These are phyloP conservation scores for Phialophora tarda DNA, from an alignment of 2,329 filamentous ascomycete genomes.

Conservation along the genomic window DNA sequence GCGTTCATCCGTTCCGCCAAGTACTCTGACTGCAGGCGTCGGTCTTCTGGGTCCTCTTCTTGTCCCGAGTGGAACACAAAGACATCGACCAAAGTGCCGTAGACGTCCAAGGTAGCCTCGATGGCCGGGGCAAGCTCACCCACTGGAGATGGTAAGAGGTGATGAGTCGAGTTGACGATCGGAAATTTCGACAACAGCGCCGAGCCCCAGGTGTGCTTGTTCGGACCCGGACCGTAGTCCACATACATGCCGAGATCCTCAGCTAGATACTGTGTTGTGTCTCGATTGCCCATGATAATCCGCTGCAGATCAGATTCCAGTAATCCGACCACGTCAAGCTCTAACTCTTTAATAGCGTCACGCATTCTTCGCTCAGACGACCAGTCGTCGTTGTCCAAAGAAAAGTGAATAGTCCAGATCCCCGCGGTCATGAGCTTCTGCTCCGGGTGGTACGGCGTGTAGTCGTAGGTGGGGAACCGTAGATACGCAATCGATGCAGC, in stretches of 20 bases:
- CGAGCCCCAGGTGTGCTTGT: slow-evolving; percentile 98
- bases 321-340: slow-evolving; percentile 95
- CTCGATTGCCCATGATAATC: slow-evolving; percentile 99
- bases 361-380: slow-evolving; percentile 93
- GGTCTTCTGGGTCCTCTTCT: slow-evolving; percentile 92
- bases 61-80: slow-evolving; percentile 99
- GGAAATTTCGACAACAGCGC: slow-evolving; percentile 96
- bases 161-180: slow-evolving; percentile 95
- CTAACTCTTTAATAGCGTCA: slow-evolving; percentile 87
- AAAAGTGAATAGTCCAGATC: slow-evolving; percentile 99
- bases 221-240: slow-evolving; percentile 93
- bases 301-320: slow-evolving; percentile 92
- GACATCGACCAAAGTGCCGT: slow-evolving; percentile 86
- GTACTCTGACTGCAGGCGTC: slow-evolving; percentile 84
- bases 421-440: slow-evolving; percentile 89
- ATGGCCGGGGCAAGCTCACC: slow-evolving; percentile 96
- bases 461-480: slow-evolving; percentile 91
- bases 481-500: slow-evolving; percentile 82
- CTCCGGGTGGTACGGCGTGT: slow-evolving; percentile 84
- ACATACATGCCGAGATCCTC: slow-evolving; percentile 99
- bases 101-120: slow-evolving; percentile 92
- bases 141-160: slow-evolving; percentile 88
- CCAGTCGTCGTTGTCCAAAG: slow-evolving; percentile 98
- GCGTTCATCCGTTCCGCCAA: slow-evolving; percentile 86
- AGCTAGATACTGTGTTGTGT: slow-evolving; percentile 91